Conservation (phyloP, 1,139 yeast genomes). For the Groenewaldozyma sp. region DNA sequence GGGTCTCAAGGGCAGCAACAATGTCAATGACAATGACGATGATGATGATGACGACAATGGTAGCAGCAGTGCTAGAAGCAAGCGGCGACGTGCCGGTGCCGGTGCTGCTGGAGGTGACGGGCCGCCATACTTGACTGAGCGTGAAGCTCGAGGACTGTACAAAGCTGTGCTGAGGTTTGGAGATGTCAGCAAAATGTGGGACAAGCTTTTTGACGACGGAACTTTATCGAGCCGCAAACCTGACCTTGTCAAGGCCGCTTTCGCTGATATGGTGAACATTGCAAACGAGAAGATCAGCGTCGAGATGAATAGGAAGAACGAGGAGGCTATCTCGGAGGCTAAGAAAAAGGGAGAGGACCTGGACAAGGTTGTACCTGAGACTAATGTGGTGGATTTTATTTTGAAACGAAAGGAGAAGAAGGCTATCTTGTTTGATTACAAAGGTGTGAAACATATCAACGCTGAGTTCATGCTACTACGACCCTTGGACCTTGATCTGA, state of each 20-base stretch:
- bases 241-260: constrained; percentile 68
- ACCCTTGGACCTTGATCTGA: constrained; percentile 67
- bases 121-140: constrained; percentile 56
- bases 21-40: constrained; percentile 35
- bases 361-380: constrained; percentile 20
- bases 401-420: constrained; percentile 66
- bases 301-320: constrained; percentile 63
- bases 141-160: constrained; percentile 81
- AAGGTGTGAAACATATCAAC: constrained; percentile 80
- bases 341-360: constrained; percentile 46
- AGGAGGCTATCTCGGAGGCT: constrained; percentile 38
- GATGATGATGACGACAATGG: constrained; percentile 33
- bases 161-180: constrained; percentile 77
- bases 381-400: constrained; percentile 6
- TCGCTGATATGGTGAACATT: constrained; percentile 54
- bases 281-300: constrained; percentile 55
- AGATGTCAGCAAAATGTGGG: constrained; percentile 67
- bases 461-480: constrained; percentile 81
- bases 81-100: constrained; percentile 21
- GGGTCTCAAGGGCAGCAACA: constrained; percentile 27
- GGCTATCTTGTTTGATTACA: constrained; percentile 83
- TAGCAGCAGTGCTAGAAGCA: constrained; percentile 26
- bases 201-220: constrained; percentile 82
- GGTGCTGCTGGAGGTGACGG: constrained; percentile 14
- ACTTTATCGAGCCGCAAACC: constrained; percentile 80